A percentile compares a stretch with the other conserved stretches of the same genome.
Conservation (phyloP, 163 green algal species). For the Trebouxiophyceae sp. region DNA sequence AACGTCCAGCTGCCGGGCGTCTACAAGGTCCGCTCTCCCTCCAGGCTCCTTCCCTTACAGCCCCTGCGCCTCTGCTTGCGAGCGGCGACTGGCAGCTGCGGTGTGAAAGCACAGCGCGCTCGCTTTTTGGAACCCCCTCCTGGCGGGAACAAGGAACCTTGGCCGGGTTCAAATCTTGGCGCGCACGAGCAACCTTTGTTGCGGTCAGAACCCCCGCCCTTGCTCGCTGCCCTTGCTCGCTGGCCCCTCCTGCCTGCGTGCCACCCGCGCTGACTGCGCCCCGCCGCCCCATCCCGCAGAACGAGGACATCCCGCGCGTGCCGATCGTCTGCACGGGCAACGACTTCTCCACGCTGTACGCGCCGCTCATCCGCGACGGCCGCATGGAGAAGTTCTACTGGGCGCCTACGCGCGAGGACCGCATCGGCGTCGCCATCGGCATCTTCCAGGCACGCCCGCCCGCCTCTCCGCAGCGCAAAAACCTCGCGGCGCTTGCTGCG, state of each 20-base stretch:
- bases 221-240: too few relatives aligned
- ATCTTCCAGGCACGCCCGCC: slow-evolving; percentile 78
- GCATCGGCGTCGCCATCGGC: slow-evolving; percentile 92
- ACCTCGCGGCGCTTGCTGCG: neutral
- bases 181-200: too few relatives aligned
- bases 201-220: too few relatives aligned
- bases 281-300: slow-evolving; percentile 49
- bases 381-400: slow-evolving; percentile 99
- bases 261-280: too few relatives aligned
- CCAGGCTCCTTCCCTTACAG: too few relatives aligned
- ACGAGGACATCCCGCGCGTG: slow-evolving; percentile 93
- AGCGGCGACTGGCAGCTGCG: too few relatives aligned
- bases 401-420: slow-evolving; percentile 91
- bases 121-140: too few relatives aligned
- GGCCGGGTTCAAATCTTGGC: too few relatives aligned
- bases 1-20: slow-evolving; percentile 98
- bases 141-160: too few relatives aligned
- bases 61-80: too few relatives aligned
- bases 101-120: too few relatives aligned
- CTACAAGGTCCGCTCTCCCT: slow-evolving; percentile 61
- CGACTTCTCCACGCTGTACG: slow-evolving; percentile 99
- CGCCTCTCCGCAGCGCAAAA: neutral
- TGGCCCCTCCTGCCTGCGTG: too few relatives aligned
- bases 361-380: slow-evolving; percentile 95
- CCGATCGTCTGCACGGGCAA: slow-evolving; percentile 97